Conservation (phyloP, 306 rosid species). For the Ammopiptanthus mongolicus region DNA sequence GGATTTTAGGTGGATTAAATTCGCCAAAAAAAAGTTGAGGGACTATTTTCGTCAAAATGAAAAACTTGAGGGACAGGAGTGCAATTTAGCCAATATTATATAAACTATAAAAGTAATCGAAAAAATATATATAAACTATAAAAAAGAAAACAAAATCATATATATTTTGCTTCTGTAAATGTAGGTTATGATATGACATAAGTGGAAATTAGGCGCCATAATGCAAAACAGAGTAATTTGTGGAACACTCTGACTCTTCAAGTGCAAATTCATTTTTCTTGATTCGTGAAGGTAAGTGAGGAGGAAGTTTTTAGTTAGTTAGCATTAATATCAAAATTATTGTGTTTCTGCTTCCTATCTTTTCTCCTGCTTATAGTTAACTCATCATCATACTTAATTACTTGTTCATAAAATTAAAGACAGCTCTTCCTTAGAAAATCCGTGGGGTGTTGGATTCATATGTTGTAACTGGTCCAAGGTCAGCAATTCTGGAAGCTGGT, state of each 20-base stretch:
- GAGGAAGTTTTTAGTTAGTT: neutral
- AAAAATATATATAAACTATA: no score
- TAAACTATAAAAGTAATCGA: no score
- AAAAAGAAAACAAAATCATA: neutral
- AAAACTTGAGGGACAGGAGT: no score
- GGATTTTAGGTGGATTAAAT: no score
- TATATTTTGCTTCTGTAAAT: neutral
- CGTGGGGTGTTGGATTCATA: neutral
- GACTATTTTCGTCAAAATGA: no score
- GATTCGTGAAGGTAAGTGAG: neutral
- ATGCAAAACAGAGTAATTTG: neutral
- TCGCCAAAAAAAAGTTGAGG: no score
- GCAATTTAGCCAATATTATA: no score
- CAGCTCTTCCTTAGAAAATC: neutral
- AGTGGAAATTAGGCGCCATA: neutral
- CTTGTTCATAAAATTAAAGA: neutral
- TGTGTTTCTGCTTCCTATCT: neutral
- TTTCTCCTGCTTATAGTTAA: neutral
- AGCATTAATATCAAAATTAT: neutral
- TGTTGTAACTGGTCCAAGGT: neutral
- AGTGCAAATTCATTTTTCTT: neutral
- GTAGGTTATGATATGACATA: neutral
- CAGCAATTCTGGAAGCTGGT: conserved; percentile 6
- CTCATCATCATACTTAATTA: neutral
- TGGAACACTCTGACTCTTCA: neutral